Evolutionary conservation across 1,139 yeast genomes (phyloP).

Genomic region (Kluyveromyces sp.): DNA sequence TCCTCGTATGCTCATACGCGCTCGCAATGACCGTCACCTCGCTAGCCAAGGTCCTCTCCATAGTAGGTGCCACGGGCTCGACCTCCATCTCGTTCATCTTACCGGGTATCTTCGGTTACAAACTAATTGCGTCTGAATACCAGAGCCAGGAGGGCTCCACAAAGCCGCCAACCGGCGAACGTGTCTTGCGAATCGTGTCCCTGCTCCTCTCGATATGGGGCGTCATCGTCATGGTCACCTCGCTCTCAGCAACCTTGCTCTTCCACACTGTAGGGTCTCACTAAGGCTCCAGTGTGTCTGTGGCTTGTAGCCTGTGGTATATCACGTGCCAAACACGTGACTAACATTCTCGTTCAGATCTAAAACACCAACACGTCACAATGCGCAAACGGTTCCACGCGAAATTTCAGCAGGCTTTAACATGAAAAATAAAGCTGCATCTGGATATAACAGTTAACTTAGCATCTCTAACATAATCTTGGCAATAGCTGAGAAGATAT

Average conservation of each 20-base stretch:
- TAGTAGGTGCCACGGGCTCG: constrained; percentile 93
- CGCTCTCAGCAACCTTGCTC: constrained; percentile 66
- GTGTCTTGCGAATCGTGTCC: constrained; percentile 49
- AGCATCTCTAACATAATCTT: too few relatives aligned
- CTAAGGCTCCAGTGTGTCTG: neutral
- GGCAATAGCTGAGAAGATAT: too few relatives aligned
- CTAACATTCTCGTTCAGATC: neutral
- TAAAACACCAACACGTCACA: too few relatives aligned
- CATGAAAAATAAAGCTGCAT: too few relatives aligned
- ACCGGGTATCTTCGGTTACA: constrained; percentile 85
- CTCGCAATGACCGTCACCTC: constrained; percentile 76
- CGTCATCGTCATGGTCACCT: constrained; percentile 63
- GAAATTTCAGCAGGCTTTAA: too few relatives aligned
- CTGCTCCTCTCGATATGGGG: constrained; percentile 69
- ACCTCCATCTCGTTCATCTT: constrained; percentile 87
- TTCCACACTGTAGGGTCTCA: constrained; percentile 41
- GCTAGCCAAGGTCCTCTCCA: constrained; percentile 77
- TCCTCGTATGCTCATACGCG: constrained; percentile 55
- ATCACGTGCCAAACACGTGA: neutral
- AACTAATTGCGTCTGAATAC: constrained; percentile 47
- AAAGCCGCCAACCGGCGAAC: constrained; percentile 36
- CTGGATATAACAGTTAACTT: too few relatives aligned
- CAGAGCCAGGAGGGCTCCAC: constrained; percentile 11
- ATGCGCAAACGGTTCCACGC: too few relatives aligned
- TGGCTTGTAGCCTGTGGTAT: too few relatives aligned